Percentiles rank a stretch among this genome's conserved stretches.
These are phyloP conservation scores for Kokia cookei DNA, from an alignment of 441 rosid genomes.

Conservation along the genomic window DNA sequence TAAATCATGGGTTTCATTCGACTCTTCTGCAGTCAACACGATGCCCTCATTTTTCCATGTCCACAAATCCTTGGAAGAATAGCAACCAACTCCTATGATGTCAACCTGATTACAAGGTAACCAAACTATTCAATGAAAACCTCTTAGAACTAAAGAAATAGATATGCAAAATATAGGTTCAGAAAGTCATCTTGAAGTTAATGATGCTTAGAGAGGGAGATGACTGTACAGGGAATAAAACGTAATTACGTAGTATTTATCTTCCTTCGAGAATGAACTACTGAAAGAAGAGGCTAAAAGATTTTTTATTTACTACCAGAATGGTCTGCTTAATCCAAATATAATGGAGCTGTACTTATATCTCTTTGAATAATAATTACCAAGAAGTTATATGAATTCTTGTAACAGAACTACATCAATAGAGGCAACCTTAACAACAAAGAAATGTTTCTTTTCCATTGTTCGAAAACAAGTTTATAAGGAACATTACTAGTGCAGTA, in stretches of 20 bases:
- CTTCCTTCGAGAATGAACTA: background rate
- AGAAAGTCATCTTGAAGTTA: background rate
- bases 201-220: background rate
- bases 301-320: background rate
- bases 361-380: background rate
- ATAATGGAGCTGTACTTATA: background rate
- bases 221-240: background rate
- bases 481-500: background rate
- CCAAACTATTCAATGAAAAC: background rate
- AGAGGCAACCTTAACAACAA: background rate
- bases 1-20: slow-evolving; percentile 67
- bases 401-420: background rate
- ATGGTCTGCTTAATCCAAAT: background rate
- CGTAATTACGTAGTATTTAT: background rate
- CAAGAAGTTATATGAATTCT: background rate
- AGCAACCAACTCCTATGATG: slow-evolving; percentile 89
- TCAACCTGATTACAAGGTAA: slow-evolving; percentile 59
- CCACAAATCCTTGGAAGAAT: slow-evolving; percentile 90
- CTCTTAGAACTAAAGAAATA: background rate
- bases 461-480: background rate
- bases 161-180: background rate
- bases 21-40: slow-evolving; percentile 66
- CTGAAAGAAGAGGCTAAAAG: background rate
- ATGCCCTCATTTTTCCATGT: slow-evolving; percentile 88
- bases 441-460: background rate